phyloP scores from a whole-genome alignment of 2,329 filamentous ascomycete species.

The Fusarium sp. region DNA sequence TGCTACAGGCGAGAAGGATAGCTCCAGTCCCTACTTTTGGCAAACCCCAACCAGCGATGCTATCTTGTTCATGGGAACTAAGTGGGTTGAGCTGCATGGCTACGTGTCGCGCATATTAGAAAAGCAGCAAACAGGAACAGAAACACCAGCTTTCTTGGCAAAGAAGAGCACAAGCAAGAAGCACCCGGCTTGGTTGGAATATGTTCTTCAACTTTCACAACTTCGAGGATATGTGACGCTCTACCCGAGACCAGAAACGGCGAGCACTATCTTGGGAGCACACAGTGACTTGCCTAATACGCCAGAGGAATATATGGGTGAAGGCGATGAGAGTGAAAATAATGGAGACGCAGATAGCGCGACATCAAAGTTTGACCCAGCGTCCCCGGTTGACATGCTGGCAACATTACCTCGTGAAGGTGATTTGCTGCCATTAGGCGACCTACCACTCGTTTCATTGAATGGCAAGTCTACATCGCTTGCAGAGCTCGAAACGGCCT shows the following conservation, averaged over 20 bases:
- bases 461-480: constrained; percentile 66
- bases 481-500: constrained; percentile 58
- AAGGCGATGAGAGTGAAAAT: constrained; percentile 44
- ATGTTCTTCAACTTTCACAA: constrained; percentile 80
- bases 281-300: constrained; percentile 80
- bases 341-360: constrained; percentile 50
- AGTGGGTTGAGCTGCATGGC: constrained; percentile 87
- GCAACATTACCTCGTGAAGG: constrained; percentile 62
- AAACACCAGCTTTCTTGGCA: constrained; percentile 57
- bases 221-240: constrained; percentile 82
- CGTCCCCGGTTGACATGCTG: constrained; percentile 61
- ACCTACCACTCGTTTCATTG: constrained; percentile 73
- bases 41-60: constrained; percentile 88
- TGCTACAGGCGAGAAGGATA: constrained; percentile 35
- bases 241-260: constrained; percentile 76
- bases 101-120: constrained; percentile 77
- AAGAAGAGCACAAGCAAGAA: constrained; percentile 74
- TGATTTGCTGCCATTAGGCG: constrained; percentile 58
- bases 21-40: constrained; percentile 78
- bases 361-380: constrained; percentile 56
- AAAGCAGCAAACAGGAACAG: constrained; percentile 53
- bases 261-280: constrained; percentile 73
- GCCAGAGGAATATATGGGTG: constrained; percentile 75
- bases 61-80: constrained; percentile 83
- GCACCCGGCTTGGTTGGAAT: constrained; percentile 83